These are phyloP conservation scores for Hordeum marinum DNA, from an alignment of 176 grass and related monocot genomes.

Conservation along the genomic window DNA sequence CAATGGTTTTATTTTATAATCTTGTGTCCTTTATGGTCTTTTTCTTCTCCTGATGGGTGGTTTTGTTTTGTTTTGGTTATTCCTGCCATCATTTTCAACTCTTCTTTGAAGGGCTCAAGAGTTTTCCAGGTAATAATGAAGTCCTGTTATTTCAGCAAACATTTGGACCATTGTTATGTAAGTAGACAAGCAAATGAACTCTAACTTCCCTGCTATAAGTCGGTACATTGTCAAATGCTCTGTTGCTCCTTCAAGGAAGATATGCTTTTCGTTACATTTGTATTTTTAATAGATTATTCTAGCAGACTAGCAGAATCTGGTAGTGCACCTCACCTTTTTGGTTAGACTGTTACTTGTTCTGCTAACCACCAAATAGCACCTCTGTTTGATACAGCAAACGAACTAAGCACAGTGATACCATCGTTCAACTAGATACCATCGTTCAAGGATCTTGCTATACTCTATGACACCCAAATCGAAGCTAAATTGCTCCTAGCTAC, in stretches of 20 bases:
- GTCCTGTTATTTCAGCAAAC: not conserved
- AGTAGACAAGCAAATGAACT: conserved; percentile 2
- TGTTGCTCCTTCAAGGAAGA: not conserved
- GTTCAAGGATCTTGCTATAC: not conserved
- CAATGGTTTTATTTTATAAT: not conserved
- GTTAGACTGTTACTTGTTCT: not conserved
- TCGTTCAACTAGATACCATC: not conserved
- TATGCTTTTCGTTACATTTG: not conserved
- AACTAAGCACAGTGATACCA: not conserved
- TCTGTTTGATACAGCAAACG: not conserved
- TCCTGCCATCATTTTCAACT: conserved; percentile 19
- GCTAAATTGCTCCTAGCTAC: conserved; percentile 18
- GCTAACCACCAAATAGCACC: conserved; percentile 6
- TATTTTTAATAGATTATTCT: conserved; percentile 7
- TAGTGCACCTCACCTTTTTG: not conserved
- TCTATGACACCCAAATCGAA: conserved; percentile 9
- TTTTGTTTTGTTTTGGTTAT: conserved; percentile 26
- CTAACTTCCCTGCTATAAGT: not conserved
- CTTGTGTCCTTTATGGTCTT: conserved; percentile 3
- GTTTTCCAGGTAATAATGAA: conserved; percentile 68
- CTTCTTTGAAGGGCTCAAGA: conserved; percentile 56
- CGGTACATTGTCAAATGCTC: not conserved
- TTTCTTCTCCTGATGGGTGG: conserved; percentile 25
- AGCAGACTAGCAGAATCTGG: not conserved
- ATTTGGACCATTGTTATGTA: conserved; percentile 20